phyloP scores from a whole-genome alignment of 2,329 filamentous ascomycete genomes.

The Madurella mycetomatis region DNA sequence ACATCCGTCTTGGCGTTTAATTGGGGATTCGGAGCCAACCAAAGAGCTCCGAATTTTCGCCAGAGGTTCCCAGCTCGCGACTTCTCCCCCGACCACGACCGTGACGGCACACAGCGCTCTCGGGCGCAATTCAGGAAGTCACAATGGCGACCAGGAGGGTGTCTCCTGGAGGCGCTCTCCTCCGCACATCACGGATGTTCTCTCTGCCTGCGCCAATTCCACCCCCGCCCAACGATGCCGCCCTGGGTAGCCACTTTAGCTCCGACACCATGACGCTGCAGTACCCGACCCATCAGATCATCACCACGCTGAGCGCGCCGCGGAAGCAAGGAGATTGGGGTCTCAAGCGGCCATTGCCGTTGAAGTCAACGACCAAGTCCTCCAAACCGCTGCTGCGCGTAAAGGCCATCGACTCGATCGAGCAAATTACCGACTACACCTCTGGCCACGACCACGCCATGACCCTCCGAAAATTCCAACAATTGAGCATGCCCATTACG shows the following conservation, averaged over 20 bases:
- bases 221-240: slow-evolving; percentile 49
- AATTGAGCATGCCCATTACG: slow-evolving; percentile 69
- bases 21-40: slow-evolving; percentile 1
- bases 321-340: slow-evolving; percentile 84
- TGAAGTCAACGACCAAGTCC: slow-evolving; percentile 66
- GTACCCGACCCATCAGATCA: slow-evolving; percentile 77
- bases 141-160: slow-evolving; percentile 34
- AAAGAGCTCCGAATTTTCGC: slow-evolving; percentile 22
- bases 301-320: slow-evolving; percentile 71
- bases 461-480: slow-evolving; percentile 80
- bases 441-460: slow-evolving; percentile 77
- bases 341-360: slow-evolving; percentile 77
- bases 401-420: slow-evolving; percentile 73
- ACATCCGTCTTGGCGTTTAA: no score
- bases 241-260: slow-evolving; percentile 42
- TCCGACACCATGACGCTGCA: slow-evolving; percentile 69
- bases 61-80: slow-evolving; percentile 1
- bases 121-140: slow-evolving; percentile 7
- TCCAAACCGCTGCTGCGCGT: slow-evolving; percentile 73
- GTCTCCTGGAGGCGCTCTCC: slow-evolving; percentile 63
- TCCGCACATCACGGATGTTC: slow-evolving; percentile 86
- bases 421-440: slow-evolving; percentile 84
- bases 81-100: slow-evolving; percentile 7
- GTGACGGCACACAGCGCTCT: slow-evolving; percentile 8
- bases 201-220: slow-evolving; percentile 75